phyloP scores from a whole-genome alignment of 2,329 filamentous ascomycete genomes.

The Gaeumannomyces sp. region DNA sequence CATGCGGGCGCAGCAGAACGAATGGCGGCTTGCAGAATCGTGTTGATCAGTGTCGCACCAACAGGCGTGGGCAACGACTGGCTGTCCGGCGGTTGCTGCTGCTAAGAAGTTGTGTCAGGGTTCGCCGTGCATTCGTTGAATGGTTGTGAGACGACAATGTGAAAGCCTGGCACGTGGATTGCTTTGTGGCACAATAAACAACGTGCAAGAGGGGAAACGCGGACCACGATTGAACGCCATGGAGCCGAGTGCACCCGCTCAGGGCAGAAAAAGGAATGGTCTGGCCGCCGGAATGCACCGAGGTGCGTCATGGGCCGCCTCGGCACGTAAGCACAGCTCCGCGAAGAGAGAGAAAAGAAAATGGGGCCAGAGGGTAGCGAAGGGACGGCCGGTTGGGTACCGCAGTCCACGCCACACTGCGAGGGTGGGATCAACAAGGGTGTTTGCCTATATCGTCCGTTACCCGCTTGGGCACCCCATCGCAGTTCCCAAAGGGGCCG shows the following conservation, averaged over 20 bases:
- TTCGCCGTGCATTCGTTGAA: not conserved
- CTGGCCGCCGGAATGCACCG: not conserved
- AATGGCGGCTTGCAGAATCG: not conserved
- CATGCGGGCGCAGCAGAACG: constrained; percentile 6
- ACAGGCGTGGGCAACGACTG: not conserved
- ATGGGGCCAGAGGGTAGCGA: not conserved
- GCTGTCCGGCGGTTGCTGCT: not conserved
- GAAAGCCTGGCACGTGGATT: not conserved
- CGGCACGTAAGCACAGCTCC: not conserved
- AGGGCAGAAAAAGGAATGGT: not conserved
- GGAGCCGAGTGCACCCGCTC: not conserved
- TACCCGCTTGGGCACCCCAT: not conserved
- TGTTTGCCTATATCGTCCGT: not conserved
- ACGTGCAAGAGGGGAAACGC: not conserved
- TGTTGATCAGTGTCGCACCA: not conserved
- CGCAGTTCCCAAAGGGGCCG: not conserved
- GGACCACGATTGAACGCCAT: not conserved
- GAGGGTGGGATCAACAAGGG: not conserved
- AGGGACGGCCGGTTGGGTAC: not conserved
- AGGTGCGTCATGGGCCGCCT: not conserved
- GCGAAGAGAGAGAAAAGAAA: not conserved
- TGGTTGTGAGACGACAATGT: not conserved
- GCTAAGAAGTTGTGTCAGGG: not conserved
- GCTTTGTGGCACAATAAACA: constrained; percentile 2
- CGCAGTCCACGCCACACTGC: not conserved